Conservation (phyloP, 2,329 filamentous ascomycete species). For the Exophiala sp. region DNA sequence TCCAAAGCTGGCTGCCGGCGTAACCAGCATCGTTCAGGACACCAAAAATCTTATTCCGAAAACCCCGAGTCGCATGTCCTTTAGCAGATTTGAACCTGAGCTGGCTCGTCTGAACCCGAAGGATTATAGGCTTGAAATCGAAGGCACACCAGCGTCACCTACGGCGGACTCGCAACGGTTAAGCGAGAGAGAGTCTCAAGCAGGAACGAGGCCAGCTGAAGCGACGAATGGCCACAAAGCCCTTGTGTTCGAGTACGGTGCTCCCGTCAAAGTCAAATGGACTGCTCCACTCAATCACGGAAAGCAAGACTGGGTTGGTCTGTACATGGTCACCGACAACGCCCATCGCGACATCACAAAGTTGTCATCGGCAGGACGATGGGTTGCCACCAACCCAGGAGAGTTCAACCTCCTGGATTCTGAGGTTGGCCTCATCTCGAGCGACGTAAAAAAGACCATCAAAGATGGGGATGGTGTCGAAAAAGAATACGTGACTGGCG, state of each 20-base stretch:
- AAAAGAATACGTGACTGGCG: conserved; percentile 65
- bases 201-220: conserved; percentile 63
- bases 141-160: conserved; percentile 59
- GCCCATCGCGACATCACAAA: conserved; percentile 78
- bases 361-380: conserved; percentile 80
- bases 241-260: conserved; percentile 79
- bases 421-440: conserved; percentile 71
- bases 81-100: conserved; percentile 75
- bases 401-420: conserved; percentile 71
- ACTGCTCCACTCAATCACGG: conserved; percentile 81
- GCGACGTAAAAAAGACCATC: conserved; percentile 58
- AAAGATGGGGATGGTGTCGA: conserved; percentile 34
- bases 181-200: conserved; percentile 70
- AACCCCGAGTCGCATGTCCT: conserved; percentile 79
- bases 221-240: conserved; percentile 63
- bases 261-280: conserved; percentile 87
- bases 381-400: conserved; percentile 75
- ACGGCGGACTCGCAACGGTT: conserved; percentile 56
- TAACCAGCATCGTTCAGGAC: conserved; percentile 83
- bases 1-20: conserved; percentile 79
- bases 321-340: conserved; percentile 96
- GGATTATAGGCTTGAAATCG: conserved; percentile 73
- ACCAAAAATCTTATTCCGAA: conserved; percentile 84
- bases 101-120: conserved; percentile 74
- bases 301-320: conserved; percentile 89